Base-by-base conservation (phyloP, 352 stramenopile genomes). In the Globisporangium cederbergense region DNA sequence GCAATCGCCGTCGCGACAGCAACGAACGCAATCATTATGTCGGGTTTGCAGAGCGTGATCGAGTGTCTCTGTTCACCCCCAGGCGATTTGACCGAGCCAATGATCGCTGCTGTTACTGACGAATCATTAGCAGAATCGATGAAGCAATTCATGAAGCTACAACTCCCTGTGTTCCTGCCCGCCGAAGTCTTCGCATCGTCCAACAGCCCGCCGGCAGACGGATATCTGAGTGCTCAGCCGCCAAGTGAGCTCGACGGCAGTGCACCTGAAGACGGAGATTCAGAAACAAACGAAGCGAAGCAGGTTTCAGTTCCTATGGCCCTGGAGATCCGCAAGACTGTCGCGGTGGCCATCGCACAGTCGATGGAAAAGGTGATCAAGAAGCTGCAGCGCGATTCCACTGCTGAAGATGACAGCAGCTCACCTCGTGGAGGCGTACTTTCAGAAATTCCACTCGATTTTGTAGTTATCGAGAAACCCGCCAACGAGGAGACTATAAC, bases 311-410 rank as follows among this genome's bases (percentile, higher is more conserved):
- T 74, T 7, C 62, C 58, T 4, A 60, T 67, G 60, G 58, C 70
- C 7, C 47, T 77, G n/a, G 67, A 73, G 53, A 67, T 72, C n/a
- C 63, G 52, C 28, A 69, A 62, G 32, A 56, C 72, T 34, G 70
- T 77, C 20, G 55, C 60, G 4, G 47, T 38, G 25, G 61, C 71
- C 22, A 62, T 77, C 0, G 63, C 66, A 8, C 40, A 52, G 36
- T 72, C 70, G 3, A 18, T 77, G n/a, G 63, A 74, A 51, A 51
- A 69, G 20, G 64, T 74, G 9, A 47, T 76, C n/a, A 62, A 66
- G 42, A 59, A 63, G 20, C 18, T 73, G 4, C 56, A 20, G 46
- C 18, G 3, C 20, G 9, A 55, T 3, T 28, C 53, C 13, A n/a
- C 20, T 4, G 30, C 7, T 13, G 22, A 30, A 2, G 22, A 9